Evolutionary conservation across 2,329 filamentous ascomycete genomes (phyloP), one percentile per base, ranked within the genome.

Genomic region (Monilinia fructigena): DNA sequence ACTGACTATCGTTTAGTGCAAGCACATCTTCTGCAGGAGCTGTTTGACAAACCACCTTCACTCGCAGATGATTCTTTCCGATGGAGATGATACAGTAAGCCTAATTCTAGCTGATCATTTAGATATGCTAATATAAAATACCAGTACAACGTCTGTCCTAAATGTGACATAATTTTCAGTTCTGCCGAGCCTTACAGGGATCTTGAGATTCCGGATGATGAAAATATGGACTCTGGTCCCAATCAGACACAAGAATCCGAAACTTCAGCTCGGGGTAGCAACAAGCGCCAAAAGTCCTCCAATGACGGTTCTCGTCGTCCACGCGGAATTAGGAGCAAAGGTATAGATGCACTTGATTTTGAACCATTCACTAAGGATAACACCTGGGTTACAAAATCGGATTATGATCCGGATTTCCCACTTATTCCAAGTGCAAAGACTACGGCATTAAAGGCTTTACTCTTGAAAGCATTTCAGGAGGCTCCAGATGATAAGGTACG

Each of bases 21-120:
- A 78, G 20, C 86, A 89, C 68, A 74, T 86, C 6, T 85, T 85
- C 69, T 89, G 86, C 74, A 66, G 73, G 1, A 72, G 76, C 0
- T 88, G 86, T 69, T 75, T 85, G 10, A 63, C 61, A 69, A 70
- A 72, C 2, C 70, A 72, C 2, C 66, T 78, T 53, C 63, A 65
- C 35, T 11, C 8, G 4, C 63, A 65, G 52, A 26, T 61, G 5
- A 47, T 45, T n/a, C 3, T 52, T 5, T 28, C 55, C 2, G 63
- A 65, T 45, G 55, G 23, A 8, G 55, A 61, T 40, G 63, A 65
- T 7, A 42, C 23, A 20, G 63, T 59, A 50, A 47, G 31, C 10
- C 23, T 6, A 3, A 26, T 38, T 2, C 7, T n/a, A 26, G 10
- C 14, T 8, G 14, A 26, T 1, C 4, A 3, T 31, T 2, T 12